Evolutionary conservation across 805 yeast species (phyloP).

Genomic region (Pichia rugopelliculosa): DNA sequence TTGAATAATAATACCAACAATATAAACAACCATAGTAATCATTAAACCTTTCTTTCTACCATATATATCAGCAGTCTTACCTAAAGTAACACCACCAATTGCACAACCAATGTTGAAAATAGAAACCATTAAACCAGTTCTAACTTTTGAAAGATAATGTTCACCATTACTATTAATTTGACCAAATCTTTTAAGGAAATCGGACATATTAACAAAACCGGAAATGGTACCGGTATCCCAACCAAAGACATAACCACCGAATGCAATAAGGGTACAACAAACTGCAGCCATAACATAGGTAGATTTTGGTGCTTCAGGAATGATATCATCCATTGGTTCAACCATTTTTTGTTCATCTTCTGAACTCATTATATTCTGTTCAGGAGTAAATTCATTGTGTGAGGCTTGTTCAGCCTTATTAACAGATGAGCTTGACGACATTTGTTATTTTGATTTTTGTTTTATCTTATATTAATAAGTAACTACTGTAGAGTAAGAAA

Average conservation of each 20-base stretch:
- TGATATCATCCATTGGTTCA: conserved; percentile 13
- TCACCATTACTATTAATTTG: conserved; percentile 33
- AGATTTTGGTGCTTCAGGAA: conserved; percentile 20
- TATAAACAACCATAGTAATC: conserved; percentile 47
- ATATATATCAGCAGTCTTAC: conserved; percentile 48
- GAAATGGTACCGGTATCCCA: conserved; percentile 77
- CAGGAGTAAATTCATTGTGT: neutral
- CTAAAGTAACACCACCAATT: conserved; percentile 56
- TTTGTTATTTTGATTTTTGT: too few relatives aligned
- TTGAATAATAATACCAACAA: conserved; percentile 56
- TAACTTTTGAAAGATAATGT: conserved; percentile 39
- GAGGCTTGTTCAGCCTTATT: conserved; percentile 4
- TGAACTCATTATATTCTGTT: neutral
- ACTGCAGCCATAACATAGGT: conserved; percentile 23
- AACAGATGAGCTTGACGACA: conserved; percentile 8
- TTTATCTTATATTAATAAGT: too few relatives aligned
- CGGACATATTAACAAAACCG: conserved; percentile 61
- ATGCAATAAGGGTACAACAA: conserved; percentile 53
- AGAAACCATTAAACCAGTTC: conserved; percentile 59
- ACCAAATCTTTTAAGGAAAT: conserved; percentile 49
- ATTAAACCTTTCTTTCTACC: conserved; percentile 57
- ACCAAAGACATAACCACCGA: conserved; percentile 73
- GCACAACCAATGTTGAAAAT: conserved; percentile 70
- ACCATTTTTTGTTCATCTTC: conserved; percentile 10
- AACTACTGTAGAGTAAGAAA: neutral